phyloP scores from a whole-genome alignment of 768 basidiomycete genomes.

The Lentinus brumalis region DNA sequence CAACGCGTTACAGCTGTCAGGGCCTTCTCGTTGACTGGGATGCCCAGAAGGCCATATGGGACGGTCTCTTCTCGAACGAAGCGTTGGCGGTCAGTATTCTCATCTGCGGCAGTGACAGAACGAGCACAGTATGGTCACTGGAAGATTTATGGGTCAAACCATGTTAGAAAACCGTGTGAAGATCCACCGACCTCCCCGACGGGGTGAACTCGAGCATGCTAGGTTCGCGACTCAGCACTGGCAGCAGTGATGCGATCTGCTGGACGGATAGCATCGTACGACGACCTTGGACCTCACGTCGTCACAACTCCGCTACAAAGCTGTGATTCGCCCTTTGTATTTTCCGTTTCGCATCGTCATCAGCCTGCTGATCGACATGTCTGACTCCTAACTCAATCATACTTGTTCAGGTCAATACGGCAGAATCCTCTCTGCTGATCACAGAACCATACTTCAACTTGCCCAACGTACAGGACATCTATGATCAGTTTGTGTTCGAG shows the following conservation, averaged over 20 bases:
- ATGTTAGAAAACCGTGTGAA: too few species aligned
- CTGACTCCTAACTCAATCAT: not conserved
- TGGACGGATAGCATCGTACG: too few species aligned
- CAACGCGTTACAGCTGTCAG: conserved; percentile 42
- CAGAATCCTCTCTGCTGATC: conserved; percentile 73
- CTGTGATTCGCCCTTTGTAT: too few species aligned
- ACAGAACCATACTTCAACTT: conserved; percentile 96
- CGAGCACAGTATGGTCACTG: too few species aligned
- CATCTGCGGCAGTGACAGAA: not conserved
- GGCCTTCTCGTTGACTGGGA: conserved; percentile 96
- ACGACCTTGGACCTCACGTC: too few species aligned
- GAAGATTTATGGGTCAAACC: too few species aligned
- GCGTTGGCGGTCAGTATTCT: conserved; percentile 17
- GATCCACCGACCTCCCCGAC: too few species aligned
- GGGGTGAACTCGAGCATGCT: too few species aligned
- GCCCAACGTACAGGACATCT: conserved; percentile 87
- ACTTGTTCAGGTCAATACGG: conserved; percentile 63
- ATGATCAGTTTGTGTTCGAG: conserved; percentile 95
- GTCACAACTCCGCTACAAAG: too few species aligned
- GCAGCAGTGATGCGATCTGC: too few species aligned
- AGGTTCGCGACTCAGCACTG: too few species aligned
- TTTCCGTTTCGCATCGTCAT: not conserved
- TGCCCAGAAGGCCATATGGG: conserved; percentile 93
- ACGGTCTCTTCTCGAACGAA: conserved; percentile 78
- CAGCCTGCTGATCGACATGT: not conserved